Evolutionary conservation across 371 early-diverging fungal genomes (phyloP), one percentile per base, ranked within the genome.

Genomic region (Lichtheimia ramosa): DNA sequence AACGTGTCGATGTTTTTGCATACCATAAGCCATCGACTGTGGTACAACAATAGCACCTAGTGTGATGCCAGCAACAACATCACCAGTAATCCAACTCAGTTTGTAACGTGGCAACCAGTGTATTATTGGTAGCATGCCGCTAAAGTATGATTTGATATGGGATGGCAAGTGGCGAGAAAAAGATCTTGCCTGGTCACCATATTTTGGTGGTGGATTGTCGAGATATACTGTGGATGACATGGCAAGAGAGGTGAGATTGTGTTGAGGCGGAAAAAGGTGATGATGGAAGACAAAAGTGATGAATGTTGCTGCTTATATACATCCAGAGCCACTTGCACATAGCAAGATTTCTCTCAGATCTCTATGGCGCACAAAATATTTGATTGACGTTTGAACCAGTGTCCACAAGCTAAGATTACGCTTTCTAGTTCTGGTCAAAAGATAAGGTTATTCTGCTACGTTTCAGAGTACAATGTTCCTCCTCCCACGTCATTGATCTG

Each of bases 11-110:
- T 46, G 25, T 49, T 8, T 34, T 8, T 34, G 34, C 34, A 34
- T 68, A 78, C 78, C 87, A 63, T 92, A 91, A 25, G 92, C 91
- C 79, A 92, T 84, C 54, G 85, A 83, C 69, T 95, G 94, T 5
- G 95, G 95, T 43, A 94, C 80, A 21, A 91, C 88, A 51, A 94
- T 81, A 5, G 85, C 73, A 6, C 87, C 89, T 24, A 92, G 82
- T 0, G 92, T 90, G 14, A 87, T 48, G 12, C 88, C 92, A n/a
- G 89, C 89, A 14, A 89, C 75, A 5, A 89, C 43, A 67, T 93
- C 92, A 21, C 88, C 84, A 12, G 68, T 27, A 41, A 91, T 63
- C 92, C 92, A 92, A 10, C 70, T 67, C 62, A 69, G 51, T 67
- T 92, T 91, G 71, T 93, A 93, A 40, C 81, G 73, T 42, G 82